Conservation (phyloP, 176 grass and related monocot species). For the Avena eriantha region DNA sequence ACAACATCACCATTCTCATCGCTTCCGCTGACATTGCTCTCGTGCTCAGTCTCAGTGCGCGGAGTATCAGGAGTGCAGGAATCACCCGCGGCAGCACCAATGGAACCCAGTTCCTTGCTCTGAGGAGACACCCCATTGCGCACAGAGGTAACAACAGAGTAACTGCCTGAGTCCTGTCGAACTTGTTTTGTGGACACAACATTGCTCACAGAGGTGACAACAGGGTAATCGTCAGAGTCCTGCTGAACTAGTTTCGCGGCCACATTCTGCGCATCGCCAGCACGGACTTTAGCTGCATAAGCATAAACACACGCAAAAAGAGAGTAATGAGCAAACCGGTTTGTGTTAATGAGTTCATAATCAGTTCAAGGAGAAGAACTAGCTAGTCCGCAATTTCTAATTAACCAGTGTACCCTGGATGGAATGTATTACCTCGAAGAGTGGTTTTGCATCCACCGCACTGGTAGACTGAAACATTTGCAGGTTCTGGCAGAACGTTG, state of each 20-base stretch:
- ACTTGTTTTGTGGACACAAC: slow-evolving; percentile 44
- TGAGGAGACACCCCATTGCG: slow-evolving; percentile 30
- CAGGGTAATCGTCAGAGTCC: slow-evolving; percentile 23
- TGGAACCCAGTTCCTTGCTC: neutral
- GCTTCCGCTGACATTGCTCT: slow-evolving; percentile 26
- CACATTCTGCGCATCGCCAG: slow-evolving; percentile 36
- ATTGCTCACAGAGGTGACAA: slow-evolving; percentile 10
- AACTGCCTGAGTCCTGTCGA: slow-evolving; percentile 37
- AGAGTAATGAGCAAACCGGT: slow-evolving; percentile 7
- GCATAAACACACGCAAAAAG: neutral
- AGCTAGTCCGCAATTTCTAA: neutral
- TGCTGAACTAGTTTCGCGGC: slow-evolving; percentile 44
- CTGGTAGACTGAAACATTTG: slow-evolving; percentile 59
- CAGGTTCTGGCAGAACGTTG: slow-evolving; percentile 69
- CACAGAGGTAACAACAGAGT: slow-evolving; percentile 32
- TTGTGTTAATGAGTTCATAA: neutral
- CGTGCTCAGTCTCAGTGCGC: neutral
- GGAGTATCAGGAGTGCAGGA: neutral
- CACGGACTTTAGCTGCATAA: slow-evolving; percentile 68
- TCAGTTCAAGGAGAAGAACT: neutral
- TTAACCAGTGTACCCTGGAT: neutral
- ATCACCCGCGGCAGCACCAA: neutral
- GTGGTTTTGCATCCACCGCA: slow-evolving; percentile 72
- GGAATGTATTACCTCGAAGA: slow-evolving; percentile 84
- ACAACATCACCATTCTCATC: neutral